Base-by-base conservation (phyloP, 257 asterid genomes). In the Solanum sejunctum region DNA sequence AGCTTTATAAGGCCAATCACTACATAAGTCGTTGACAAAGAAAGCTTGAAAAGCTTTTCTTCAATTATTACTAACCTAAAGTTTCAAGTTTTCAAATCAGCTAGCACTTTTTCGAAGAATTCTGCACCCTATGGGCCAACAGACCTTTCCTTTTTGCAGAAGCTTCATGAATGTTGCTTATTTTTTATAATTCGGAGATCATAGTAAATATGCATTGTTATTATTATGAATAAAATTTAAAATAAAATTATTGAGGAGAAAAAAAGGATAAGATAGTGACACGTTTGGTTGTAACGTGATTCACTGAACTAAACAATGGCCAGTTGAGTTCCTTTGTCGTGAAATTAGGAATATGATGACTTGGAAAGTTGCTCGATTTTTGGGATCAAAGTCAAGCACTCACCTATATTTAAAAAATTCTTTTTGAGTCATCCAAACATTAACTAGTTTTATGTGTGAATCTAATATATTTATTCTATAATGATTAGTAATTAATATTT, bases 291-390 rank as follows among this genome's bases (percentile, higher is more conserved):
- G 45, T 26, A 77, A 51, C n/a, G 23, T 23, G 63, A 73, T 73
- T 47, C n/a, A 47, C 41, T 73, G 41, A 47, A 45, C 58, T 73
- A 1, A 77, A 23, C 45, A 49, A 51, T 23, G 61, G 61, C 23
- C 82, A 75, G 82, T 51, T 77, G 23, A 77, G 45, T 77, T 51
- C 6, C 82, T 77, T 51, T 77, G 63, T 77, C 45, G 82, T 77
- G 26, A 51, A 77, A 77, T 51, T 77, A 23, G 63, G 82, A 45
- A 15, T 51, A 77, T 77, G 82, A 77, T 77, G 82, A 77, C 82
- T 77, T 77, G 82, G 61, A 51, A 73, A 51, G 61, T 49, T 75
- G 39, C 41, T 73, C 6, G 8, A 49, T 13, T 72, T 72, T 73
- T 49, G 80, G 5, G 39, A 4, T 47, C 18, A 43, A 43, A 71